phyloP scores from a whole-genome alignment of 1,284 basidiomycete species.

The Ustilago lituana region DNA sequence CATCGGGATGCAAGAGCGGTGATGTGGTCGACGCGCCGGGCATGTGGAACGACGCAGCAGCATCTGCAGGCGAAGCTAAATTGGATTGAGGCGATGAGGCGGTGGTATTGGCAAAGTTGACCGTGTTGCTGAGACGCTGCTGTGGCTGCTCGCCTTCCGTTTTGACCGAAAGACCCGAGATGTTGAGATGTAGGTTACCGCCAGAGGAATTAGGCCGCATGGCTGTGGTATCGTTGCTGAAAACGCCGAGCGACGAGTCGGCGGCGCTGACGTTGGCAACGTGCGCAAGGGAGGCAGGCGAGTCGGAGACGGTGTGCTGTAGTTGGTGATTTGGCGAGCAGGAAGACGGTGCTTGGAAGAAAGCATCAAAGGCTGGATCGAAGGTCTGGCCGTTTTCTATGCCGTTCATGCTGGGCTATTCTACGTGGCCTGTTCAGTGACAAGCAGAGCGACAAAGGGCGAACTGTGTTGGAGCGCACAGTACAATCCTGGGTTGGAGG shows the following conservation, averaged over 20 bases:
- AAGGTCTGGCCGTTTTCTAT: conserved; percentile 44
- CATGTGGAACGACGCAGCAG: conserved; percentile 5
- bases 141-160: conserved; percentile 23
- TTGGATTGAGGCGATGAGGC: conserved; percentile 29
- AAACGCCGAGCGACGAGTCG: conserved; percentile 18
- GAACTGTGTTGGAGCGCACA: too few relatives aligned
- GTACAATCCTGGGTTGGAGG: too few relatives aligned
- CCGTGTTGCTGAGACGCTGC: conserved; percentile 12
- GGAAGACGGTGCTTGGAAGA: conserved; percentile 36
- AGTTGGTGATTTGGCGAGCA: conserved; percentile 25
- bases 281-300: conserved; percentile 10
- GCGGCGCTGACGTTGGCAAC: conserved; percentile 7
- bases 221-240: conserved; percentile 4
- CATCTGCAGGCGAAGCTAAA: conserved; percentile 33
- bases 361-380: conserved; percentile 44
- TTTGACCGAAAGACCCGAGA: conserved; percentile 43
- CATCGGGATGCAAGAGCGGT: conserved; percentile 30
- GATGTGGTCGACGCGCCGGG: conserved; percentile 6
- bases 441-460: too few relatives aligned
- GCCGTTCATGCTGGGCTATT: conserved; percentile 41
- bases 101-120: conserved; percentile 15
- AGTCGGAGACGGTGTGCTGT: conserved; percentile 10
- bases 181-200: conserved; percentile 46
- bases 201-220: conserved; percentile 37
- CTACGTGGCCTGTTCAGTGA: not conserved